A percentile compares a stretch with the other conserved stretches of the same genome.
phyloP scores from a whole-genome alignment of 768 basidiomycete genomes.

The Lentinula aciculospora region DNA sequence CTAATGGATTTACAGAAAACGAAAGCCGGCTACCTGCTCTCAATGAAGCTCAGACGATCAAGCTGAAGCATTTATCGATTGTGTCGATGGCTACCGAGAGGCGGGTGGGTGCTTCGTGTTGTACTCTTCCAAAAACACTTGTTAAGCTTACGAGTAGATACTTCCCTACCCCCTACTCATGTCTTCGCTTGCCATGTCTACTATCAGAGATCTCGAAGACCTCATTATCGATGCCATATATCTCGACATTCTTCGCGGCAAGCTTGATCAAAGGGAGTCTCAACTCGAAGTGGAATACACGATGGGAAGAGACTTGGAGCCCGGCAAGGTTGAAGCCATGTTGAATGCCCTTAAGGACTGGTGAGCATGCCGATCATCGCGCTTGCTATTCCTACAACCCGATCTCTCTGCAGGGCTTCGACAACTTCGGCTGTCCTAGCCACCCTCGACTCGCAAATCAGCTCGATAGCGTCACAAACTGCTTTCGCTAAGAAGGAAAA shows the following conservation, averaged over 20 bases:
- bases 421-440: slow-evolving; percentile 67
- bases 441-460: slow-evolving; percentile 69
- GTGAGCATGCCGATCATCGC: slow-evolving; percentile 28
- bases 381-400: background rate
- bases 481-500: slow-evolving; percentile 33
- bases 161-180: slow-evolving; percentile 77
- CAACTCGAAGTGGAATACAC: slow-evolving; percentile 91
- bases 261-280: slow-evolving; percentile 88
- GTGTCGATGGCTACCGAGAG: slow-evolving; percentile 75
- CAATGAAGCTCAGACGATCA: slow-evolving; percentile 68
- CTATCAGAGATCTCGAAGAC: slow-evolving; percentile 88
- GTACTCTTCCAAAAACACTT: background rate
- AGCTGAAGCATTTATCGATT: slow-evolving; percentile 91
- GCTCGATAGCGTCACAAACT: slow-evolving; percentile 40
- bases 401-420: slow-evolving; percentile 44
- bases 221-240: slow-evolving; percentile 97
- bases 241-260: slow-evolving; percentile 81
- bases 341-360: slow-evolving; percentile 62
- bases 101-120: slow-evolving; percentile 47
- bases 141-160: slow-evolving; percentile 40
- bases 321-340: slow-evolving; percentile 57
- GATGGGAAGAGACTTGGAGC: slow-evolving; percentile 88
- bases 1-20: slow-evolving; percentile 42
- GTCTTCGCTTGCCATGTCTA: slow-evolving; percentile 63
- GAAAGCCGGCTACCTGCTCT: slow-evolving; percentile 62